Evolutionary conservation across 1,284 basidiomycete genomes (phyloP).

Genomic region (Fomitopsis palustris): DNA sequence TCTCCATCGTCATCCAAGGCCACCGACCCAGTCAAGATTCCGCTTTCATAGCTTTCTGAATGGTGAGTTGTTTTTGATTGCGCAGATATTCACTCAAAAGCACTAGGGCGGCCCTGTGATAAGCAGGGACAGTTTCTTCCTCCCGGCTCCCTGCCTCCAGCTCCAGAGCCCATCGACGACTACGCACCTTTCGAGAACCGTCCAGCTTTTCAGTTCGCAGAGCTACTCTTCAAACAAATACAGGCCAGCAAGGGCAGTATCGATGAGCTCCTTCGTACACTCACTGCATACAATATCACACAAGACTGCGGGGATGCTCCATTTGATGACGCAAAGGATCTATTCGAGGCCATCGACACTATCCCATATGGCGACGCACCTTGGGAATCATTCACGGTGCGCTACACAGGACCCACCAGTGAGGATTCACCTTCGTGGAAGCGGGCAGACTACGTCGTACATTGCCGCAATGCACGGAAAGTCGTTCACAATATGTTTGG

Average conservation of each 20-base stretch:
- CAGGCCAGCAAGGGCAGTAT: slow-evolving; percentile 8
- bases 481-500: slow-evolving; percentile 11
- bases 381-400: background rate
- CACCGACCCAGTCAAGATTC: too few species aligned
- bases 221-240: slow-evolving; percentile 9
- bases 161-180: background rate
- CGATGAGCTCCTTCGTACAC: slow-evolving; percentile 8
- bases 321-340: slow-evolving; percentile 5
- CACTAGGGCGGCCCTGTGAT: too few species aligned
- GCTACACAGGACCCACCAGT: background rate
- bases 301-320: background rate
- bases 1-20: too few species aligned
- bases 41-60: too few species aligned
- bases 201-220: slow-evolving; percentile 12
- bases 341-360: slow-evolving; percentile 10
- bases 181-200: background rate
- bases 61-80: too few species aligned
- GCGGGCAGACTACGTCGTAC: slow-evolving; percentile 31
- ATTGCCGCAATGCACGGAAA: slow-evolving; percentile 24
- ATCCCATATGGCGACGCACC: background rate
- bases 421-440: slow-evolving; percentile 30
- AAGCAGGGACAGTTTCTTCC: background rate
- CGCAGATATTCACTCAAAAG: too few species aligned
- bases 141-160: background rate
- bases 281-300: background rate